A percentile compares a stretch with the other conserved stretches of the same genome.
phyloP scores from a whole-genome alignment of 176 grass and related monocot species.

The Eleusine coracana region DNA sequence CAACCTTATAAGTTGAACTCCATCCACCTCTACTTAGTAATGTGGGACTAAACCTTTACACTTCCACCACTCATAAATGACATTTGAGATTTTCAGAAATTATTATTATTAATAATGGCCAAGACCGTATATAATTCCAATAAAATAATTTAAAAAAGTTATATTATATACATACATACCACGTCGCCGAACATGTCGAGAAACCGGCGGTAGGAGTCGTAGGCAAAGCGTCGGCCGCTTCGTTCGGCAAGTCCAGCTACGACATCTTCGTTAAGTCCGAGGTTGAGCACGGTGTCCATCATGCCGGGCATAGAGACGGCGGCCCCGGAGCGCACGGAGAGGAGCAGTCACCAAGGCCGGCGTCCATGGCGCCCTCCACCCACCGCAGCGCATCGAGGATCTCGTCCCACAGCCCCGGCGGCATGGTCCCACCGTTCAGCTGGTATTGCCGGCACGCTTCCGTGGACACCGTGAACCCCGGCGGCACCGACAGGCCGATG shows the following conservation, averaged over 20 bases:
- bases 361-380: constrained; percentile 69
- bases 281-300: constrained; percentile 99
- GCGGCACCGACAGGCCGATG: constrained; percentile 93
- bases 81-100: no score
- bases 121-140: no score
- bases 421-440: constrained; percentile 51
- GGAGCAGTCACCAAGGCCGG: constrained; percentile 76
- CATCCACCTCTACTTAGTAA: no score
- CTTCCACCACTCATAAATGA: no score
- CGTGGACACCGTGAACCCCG: constrained; percentile 92
- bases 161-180: constrained; percentile 25
- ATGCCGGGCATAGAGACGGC: constrained; percentile 98
- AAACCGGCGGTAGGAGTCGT: constrained; percentile 86
- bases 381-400: constrained; percentile 56
- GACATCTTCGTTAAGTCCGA: constrained; percentile 84
- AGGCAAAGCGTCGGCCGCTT: constrained; percentile 71
- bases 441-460: constrained; percentile 93
- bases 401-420: constrained; percentile 81
- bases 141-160: no score
- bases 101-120: no score
- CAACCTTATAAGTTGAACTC: no score
- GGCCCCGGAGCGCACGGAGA: constrained; percentile 91
- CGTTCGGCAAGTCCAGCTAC: constrained; percentile 62
- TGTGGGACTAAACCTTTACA: no score
- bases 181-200: constrained; percentile 94